phyloP scores from a whole-genome alignment of 352 stramenopile species.

The Pythium dissotocum region DNA sequence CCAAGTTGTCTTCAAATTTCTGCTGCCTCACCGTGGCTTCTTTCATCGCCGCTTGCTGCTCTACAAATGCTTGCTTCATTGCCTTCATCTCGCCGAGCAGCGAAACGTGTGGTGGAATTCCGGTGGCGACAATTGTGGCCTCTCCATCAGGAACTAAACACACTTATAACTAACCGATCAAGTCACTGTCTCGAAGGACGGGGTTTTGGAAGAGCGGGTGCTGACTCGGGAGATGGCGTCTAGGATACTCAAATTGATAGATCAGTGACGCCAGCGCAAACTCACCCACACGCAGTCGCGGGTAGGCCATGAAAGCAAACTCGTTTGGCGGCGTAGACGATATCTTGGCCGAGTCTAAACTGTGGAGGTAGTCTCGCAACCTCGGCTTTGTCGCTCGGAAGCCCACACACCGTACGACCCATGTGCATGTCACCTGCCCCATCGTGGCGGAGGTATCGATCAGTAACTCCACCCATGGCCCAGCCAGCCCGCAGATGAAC shows the following conservation, averaged over 20 bases:
- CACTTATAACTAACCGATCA: neutral
- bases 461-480: slow-evolving; percentile 23
- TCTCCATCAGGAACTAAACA: neutral
- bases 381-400: slow-evolving; percentile 6
- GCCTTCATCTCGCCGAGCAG: neutral
- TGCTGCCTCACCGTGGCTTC: too few species aligned
- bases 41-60: neutral
- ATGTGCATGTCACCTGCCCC: slow-evolving; percentile 31
- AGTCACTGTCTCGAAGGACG: neutral
- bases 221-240: neutral
- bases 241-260: neutral
- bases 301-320: neutral
- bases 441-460: slow-evolving; percentile 31
- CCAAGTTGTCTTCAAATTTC: neutral
- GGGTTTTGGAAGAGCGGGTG: slow-evolving; percentile 3
- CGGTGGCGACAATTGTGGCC: neutral
- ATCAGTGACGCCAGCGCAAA: slow-evolving; percentile 1
- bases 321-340: neutral
- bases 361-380: slow-evolving; percentile 26
- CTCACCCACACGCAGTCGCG: neutral
- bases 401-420: slow-evolving; percentile 22
- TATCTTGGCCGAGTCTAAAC: neutral
- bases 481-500: slow-evolving; percentile 28
- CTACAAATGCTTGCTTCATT: neutral
- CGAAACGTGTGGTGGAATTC: neutral